phyloP scores from a whole-genome alignment of 1,284 basidiomycete genomes.

The Caloboletus firmus region DNA sequence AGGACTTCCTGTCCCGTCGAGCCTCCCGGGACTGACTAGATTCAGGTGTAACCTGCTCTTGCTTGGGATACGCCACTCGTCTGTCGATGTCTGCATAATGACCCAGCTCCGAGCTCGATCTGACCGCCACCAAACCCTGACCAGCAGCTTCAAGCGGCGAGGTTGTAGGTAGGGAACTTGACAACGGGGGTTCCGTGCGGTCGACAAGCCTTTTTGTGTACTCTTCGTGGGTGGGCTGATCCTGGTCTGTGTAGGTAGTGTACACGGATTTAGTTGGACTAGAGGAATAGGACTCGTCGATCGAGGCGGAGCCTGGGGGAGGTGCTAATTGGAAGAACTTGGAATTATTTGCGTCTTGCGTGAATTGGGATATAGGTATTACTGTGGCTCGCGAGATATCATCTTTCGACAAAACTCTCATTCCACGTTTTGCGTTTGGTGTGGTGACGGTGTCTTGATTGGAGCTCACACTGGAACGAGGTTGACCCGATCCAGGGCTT shows the following conservation, averaged over 20 bases:
- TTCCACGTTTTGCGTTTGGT: slow-evolving; percentile 37
- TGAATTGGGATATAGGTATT: slow-evolving; percentile 60
- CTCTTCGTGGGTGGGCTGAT: slow-evolving; percentile 40
- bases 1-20: slow-evolving; percentile 53
- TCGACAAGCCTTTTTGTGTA: slow-evolving; percentile 43
- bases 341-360: slow-evolving; percentile 54
- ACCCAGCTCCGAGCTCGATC: slow-evolving; percentile 76
- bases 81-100: slow-evolving; percentile 66
- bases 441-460: slow-evolving; percentile 39
- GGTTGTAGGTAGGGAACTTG: slow-evolving; percentile 51
- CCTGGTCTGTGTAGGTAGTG: slow-evolving; percentile 39
- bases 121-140: slow-evolving; percentile 41
- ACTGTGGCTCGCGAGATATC: slow-evolving; percentile 59
- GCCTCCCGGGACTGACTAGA: slow-evolving; percentile 49
- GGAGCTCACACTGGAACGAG: slow-evolving; percentile 63
- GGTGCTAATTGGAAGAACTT: slow-evolving; percentile 58
- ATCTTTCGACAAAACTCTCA: slow-evolving; percentile 55
- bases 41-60: slow-evolving; percentile 51
- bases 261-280: slow-evolving; percentile 57
- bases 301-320: slow-evolving; percentile 23
- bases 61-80: slow-evolving; percentile 34
- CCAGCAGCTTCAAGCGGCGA: slow-evolving; percentile 46
- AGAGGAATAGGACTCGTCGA: slow-evolving; percentile 45
- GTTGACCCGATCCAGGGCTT: slow-evolving; percentile 36
- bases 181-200: slow-evolving; percentile 55